Evolutionary conservation across 495 filamentous ascomycete species (phyloP), one percentile per base, ranked within the genome.

Genomic region (Margaritispora aquatica): DNA sequence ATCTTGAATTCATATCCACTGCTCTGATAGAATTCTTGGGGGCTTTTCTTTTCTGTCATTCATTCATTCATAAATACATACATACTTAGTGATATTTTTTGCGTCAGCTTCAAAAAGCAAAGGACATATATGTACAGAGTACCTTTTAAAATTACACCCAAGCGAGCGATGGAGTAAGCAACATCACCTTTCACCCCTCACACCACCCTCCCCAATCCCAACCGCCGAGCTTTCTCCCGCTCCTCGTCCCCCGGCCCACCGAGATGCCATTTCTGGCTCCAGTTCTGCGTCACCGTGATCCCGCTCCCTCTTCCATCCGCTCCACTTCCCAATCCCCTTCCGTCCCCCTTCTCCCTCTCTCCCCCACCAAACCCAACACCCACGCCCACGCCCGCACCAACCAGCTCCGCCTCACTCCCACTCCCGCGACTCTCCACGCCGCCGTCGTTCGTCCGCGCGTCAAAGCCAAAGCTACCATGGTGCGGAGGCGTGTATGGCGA

Each of bases 191-290:
- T 23, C n/a, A 24, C n/a, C 20, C 47, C 5, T 50, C n/a, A 50
- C 4, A 50, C 3, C 9, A 24, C 21, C 9, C 47, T 26, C 47
- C 10, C 47, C 3, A 50, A 17, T 24, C 47, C 47, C 47, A 50
- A 26, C 47, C 26, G 23, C 21, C 47, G 5, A 3, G 21, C 47
- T n/a, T 26, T 23, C 47, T 50, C 47, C 8, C 24, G 5, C n/a
- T 50, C 47, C 24, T 24, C 47, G n/a, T 54, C 52, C 15, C 19
- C 8, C 17, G 13, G 11, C 2, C 17, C n/a, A 1, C 27, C 57
- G 15, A 13, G n/a, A 41, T 63, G 61, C 57, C 57, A 63, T 27
- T 55, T 56, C 49, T 63, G 56, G 9, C 26, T 41, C 56, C 61
- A 51, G 15, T 11, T 47, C 17, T 59, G 61, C 22, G 61, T 63